These are phyloP conservation scores for Coemansia sp. DNA, from an alignment of 192 early-diverging fungal genomes.

Conservation along the genomic window DNA sequence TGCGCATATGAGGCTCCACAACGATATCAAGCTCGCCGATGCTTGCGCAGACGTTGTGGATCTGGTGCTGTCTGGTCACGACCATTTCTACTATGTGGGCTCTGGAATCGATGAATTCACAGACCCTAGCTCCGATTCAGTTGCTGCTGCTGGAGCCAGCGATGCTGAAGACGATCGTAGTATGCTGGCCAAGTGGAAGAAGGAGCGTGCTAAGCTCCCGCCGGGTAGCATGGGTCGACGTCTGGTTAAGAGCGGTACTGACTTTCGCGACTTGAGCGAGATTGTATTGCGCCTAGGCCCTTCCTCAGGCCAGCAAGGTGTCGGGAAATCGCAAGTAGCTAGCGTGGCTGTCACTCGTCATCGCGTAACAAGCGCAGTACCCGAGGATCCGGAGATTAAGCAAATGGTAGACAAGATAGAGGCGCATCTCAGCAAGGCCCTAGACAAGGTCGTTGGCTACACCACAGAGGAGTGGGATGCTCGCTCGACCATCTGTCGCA, in stretches of 20 bases:
- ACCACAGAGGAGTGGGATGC: conserved; percentile 58
- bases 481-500: conserved; percentile 57
- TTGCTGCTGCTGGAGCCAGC: not conserved
- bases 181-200: conserved; percentile 46
- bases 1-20: conserved; percentile 70
- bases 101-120: conserved; percentile 41
- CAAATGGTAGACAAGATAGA: conserved; percentile 53
- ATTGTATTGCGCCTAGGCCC: conserved; percentile 39
- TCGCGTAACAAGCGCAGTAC: conserved; percentile 39
- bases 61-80: conserved; percentile 69
- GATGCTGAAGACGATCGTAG: conserved; percentile 29
- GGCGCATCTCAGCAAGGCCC: conserved; percentile 48
- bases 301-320: not conserved
- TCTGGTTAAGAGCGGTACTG: conserved; percentile 67
- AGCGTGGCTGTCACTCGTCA: conserved; percentile 46
- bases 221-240: conserved; percentile 27
- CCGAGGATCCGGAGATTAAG: conserved; percentile 45
- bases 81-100: conserved; percentile 66
- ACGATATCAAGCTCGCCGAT: conserved; percentile 60
- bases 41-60: conserved; percentile 58
- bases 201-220: conserved; percentile 25
- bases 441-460: conserved; percentile 57
- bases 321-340: not conserved
- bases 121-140: conserved; percentile 8
- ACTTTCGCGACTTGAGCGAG: conserved; percentile 64